Conservation (phyloP, 148 eudicot genomes). For the Persicaria maculosa region DNA sequence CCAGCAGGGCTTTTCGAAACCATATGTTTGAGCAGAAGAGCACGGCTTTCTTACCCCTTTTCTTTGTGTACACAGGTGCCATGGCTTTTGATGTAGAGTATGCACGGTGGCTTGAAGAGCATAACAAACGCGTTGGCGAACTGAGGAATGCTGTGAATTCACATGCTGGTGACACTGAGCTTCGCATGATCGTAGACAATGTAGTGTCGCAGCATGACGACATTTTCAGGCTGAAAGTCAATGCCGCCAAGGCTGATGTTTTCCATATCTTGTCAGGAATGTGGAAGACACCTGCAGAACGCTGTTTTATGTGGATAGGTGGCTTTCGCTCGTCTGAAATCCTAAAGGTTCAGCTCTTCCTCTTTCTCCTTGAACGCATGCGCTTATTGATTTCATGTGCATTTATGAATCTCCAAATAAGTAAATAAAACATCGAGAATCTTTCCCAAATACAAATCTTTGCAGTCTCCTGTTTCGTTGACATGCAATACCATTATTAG, state of each 20-base stretch:
- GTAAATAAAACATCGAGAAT: neutral
- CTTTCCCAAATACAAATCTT: neutral
- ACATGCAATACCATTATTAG: neutral
- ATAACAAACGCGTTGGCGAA: conserved; percentile 58
- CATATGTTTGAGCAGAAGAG: neutral
- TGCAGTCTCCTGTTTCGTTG: neutral
- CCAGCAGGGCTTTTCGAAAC: conserved; percentile 1
- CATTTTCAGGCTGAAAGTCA: conserved; percentile 66
- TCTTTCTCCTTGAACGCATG: conserved; percentile 5
- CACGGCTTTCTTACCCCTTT: neutral
- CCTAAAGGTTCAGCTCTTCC: conserved; percentile 45
- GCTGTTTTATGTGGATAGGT: conserved; percentile 98
- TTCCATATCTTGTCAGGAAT: conserved; percentile 93
- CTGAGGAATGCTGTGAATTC: conserved; percentile 79
- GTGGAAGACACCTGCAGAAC: conserved; percentile 98
- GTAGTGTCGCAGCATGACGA: conserved; percentile 63
- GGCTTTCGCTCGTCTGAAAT: conserved; percentile 94
- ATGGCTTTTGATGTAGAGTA: conserved; percentile 91
- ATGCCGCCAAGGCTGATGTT: conserved; percentile 84
- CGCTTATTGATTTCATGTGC: neutral
- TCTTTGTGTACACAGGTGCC: conserved; percentile 41
- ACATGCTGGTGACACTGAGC: conserved; percentile 82
- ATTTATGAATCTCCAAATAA: neutral
- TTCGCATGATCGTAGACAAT: conserved; percentile 61
- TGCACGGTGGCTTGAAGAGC: conserved; percentile 89